Conservation (phyloP, 176 grass and related monocot species). For the Aegilops bicornis region DNA sequence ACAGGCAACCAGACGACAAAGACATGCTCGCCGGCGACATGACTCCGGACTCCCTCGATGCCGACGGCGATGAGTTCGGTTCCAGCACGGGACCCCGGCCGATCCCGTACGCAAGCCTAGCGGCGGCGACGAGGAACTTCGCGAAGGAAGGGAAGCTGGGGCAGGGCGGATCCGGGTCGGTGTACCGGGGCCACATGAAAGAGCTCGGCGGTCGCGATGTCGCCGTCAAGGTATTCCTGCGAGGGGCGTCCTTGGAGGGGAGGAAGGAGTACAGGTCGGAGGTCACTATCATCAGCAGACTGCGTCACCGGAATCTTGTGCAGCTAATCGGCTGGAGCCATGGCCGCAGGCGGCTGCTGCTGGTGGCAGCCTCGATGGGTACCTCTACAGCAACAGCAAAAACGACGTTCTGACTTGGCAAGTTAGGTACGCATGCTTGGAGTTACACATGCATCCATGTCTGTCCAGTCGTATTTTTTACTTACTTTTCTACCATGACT, state of each 20-base stretch:
- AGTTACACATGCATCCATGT: background rate
- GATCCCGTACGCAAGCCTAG: conserved; percentile 27
- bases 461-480: background rate
- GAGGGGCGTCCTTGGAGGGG: conserved; percentile 46
- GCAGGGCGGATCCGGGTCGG: conserved; percentile 62
- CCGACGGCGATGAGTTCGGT: conserved; percentile 23
- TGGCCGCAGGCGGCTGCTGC: conserved; percentile 34
- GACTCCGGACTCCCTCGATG: conserved; percentile 15
- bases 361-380: conserved; percentile 55
- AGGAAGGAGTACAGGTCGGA: conserved; percentile 57
- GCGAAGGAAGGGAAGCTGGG: conserved; percentile 44
- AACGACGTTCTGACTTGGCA: conserved; percentile 34
- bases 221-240: conserved; percentile 60
- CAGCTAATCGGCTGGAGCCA: conserved; percentile 77
- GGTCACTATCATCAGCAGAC: conserved; percentile 60
- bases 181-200: conserved; percentile 51
- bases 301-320: conserved; percentile 67
- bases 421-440: conserved; percentile 21
- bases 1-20: background rate
- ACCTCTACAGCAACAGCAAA: conserved; percentile 35
- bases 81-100: conserved; percentile 27
- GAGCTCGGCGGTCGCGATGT: conserved; percentile 21
- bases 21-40: conserved; percentile 30
- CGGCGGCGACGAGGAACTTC: conserved; percentile 43
- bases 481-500: background rate